phyloP scores from a whole-genome alignment of 2,329 filamentous ascomycete species.

The Sclerotiophoma versabilis region DNA sequence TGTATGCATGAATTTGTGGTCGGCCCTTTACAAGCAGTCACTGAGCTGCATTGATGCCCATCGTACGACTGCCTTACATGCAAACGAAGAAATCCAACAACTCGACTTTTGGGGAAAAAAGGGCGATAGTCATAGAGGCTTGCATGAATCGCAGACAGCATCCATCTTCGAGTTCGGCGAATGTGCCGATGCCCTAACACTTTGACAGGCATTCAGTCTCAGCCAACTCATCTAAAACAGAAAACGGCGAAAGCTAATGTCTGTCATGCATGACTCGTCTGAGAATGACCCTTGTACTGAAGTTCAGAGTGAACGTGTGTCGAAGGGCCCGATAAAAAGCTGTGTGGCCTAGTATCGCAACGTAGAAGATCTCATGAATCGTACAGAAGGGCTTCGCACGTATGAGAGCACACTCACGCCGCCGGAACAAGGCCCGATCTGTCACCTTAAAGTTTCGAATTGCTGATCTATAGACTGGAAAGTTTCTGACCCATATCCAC shows the following conservation, averaged over 20 bases:
- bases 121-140: background rate
- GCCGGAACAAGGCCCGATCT: background rate
- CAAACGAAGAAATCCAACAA: background rate
- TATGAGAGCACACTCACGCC: conserved; percentile 5
- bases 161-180: too few relatives aligned
- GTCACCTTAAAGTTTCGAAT: background rate
- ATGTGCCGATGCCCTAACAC: too few relatives aligned
- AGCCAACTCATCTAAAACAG: too few relatives aligned
- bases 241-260: too few relatives aligned
- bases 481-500: background rate
- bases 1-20: background rate
- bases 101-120: too few relatives aligned
- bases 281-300: background rate
- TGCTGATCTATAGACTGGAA: background rate
- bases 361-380: background rate
- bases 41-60: conserved; percentile 1
- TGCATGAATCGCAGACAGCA: background rate
- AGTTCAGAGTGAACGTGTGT: background rate
- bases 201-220: too few relatives aligned
- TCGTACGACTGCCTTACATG: background rate
- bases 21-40: background rate
- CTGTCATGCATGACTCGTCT: background rate
- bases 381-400: background rate
- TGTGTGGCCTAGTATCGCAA: background rate
- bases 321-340: background rate